These are phyloP conservation scores for Streptanthus diversifolius DNA, from an alignment of 345 rosid species.

Conservation along the genomic window DNA sequence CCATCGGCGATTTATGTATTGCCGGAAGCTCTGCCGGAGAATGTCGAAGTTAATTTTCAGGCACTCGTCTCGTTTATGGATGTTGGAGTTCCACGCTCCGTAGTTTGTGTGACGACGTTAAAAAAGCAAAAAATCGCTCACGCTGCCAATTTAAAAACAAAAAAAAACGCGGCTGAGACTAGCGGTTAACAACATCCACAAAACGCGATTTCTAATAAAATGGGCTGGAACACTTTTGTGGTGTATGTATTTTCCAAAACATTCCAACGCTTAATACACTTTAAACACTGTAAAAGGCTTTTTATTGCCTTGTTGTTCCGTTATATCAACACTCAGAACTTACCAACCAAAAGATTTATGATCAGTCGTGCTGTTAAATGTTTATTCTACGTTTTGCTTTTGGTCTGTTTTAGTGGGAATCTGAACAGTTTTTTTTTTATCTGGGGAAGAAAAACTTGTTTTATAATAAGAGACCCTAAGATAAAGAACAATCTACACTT, in stretches of 20 bases:
- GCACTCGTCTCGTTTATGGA: constrained; percentile 29
- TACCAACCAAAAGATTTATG: too few species aligned
- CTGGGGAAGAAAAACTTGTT: background rate
- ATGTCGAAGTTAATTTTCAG: background rate
- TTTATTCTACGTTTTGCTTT: background rate
- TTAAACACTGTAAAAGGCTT: too few species aligned
- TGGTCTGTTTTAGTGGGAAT: constrained; percentile 17
- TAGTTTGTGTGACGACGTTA: background rate
- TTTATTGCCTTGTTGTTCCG: background rate
- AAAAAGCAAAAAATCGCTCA: background rate
- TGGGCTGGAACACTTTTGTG: background rate
- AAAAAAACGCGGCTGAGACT: background rate
- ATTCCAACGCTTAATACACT: too few species aligned
- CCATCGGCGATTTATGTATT: background rate
- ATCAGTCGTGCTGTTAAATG: background rate
- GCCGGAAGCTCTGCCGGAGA: constrained; percentile 23
- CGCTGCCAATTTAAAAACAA: background rate
- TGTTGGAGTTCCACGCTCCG: constrained; percentile 27
- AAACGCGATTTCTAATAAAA: background rate
- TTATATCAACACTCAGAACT: too few species aligned
- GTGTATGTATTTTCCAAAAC: too few species aligned
- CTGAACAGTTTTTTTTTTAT: background rate
- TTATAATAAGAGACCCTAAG: background rate
- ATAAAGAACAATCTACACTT: constrained; percentile 16
- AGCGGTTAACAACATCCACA: background rate